Evolutionary conservation across 106 monocot genomes (phyloP), one percentile per base, ranked within the genome.

Genomic region (Platanthera zijinensis): DNA sequence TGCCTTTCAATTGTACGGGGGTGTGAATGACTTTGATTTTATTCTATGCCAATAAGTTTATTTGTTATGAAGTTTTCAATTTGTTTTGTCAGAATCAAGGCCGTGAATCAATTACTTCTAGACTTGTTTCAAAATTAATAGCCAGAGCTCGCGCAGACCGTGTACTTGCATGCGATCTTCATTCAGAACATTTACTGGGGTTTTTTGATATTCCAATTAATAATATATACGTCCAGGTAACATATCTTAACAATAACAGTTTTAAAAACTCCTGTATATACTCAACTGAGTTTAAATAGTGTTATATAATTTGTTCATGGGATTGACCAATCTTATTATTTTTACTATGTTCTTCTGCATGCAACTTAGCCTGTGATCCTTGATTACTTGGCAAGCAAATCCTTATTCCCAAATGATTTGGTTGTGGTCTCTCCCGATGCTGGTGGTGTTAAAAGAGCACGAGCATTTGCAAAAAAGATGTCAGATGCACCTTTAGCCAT

Each of bases 361-460:
- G 8, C 52, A 53, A 10, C 52, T 10, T 13, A 89, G 89, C 89
- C 89, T 75, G 86, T 89, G 50, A 89, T 89, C 69, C 76, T 89
- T 51, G 86, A 89, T 69, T 89, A 89, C 72, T 62, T 89, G 77
- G 79, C 84, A 14, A 89, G 89, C 59, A 86, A 89, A 67, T 82
- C n/a, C 22, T 80, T 86, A 7, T 68, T 70, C 69, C 52, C 82
- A 47, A 71, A 84, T n/a, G 89, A 89, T 32, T 11, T 89, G 63
- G 89, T 89, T 8, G 89, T 89, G 15, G 86, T 89, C 54, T 89
- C 89, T 62, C 89, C 89, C 70, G 89, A 89, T 80, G 89, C 86
- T 57, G 89, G 86, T 50, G 89, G 89, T 39, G 86, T 86, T 84
- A 84, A 84, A 51, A 76, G 89, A 73, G 89, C 89, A 25, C 86